Evolutionary conservation across 768 basidiomycete species (phyloP), one percentile per base, ranked within the genome.

Genomic region (Mycena epipterygia): DNA sequence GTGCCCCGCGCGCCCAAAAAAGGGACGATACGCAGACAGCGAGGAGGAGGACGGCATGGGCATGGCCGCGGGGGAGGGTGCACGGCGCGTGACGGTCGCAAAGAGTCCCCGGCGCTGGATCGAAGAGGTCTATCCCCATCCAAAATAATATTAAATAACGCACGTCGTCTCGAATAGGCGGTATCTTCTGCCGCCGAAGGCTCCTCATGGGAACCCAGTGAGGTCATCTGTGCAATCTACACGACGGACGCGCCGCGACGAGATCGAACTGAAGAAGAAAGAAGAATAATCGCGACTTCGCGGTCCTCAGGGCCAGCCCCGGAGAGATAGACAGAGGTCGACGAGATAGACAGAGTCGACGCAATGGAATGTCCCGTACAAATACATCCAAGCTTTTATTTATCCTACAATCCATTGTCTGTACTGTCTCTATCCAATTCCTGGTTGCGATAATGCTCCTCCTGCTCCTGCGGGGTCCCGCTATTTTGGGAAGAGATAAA

Each of bases 81-180:
- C 29, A 48, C 68, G 58, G 61, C 83, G 84, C 37, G 86, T 90
- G 30, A 86, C 85, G 25, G 87, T 91, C 17, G 78, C 81, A 73
- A 93, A 89, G 81, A 83, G 87, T 59, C 91, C 71, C 16, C 57
- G 89, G 75, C 86, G 92, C 72, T 95, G 94, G 94, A 95, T 95
- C 77, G 91, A 94, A 81, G 94, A 95, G 80, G 92, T 81, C 67
- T 76, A 81, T 51, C 86, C 84, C 8, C 75, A 77, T 63, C 78
- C 78, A 75, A 74, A 80, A 68, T 77, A 56, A 68, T 53, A 9
- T 42, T 70, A 46, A 32, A 48, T 56, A 48, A 41, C 30, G 7
- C 19, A 23, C 67, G 30, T 46, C n/a, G 33, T 39, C 39, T 32
- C 64, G 41, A 32, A n/a, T 52, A 16, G 21, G 41, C 60, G n/a